Percentiles rank a stretch among this genome's conserved stretches.
phyloP scores from a whole-genome alignment of 2,329 filamentous ascomycete species.

The Dactylellina sp. region DNA sequence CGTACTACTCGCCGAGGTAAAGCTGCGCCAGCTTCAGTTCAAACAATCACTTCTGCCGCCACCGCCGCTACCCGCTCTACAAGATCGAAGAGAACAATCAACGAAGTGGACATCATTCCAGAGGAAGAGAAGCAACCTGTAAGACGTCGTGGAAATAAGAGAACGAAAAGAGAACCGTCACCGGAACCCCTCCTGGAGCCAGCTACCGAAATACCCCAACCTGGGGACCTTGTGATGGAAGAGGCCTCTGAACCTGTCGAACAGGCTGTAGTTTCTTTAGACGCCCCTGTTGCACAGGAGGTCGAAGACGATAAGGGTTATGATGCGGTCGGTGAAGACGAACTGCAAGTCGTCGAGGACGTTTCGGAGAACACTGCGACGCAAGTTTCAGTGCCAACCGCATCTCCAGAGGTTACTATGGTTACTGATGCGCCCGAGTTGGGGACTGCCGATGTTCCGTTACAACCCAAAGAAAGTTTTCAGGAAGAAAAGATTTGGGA shows the following conservation, averaged over 20 bases:
- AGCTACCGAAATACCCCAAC: background rate
- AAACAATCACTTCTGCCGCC: background rate
- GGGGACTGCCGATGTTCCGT: too few relatives aligned
- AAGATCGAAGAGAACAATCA: background rate
- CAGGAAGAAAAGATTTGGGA: too few relatives aligned
- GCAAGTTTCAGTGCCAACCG: too few relatives aligned
- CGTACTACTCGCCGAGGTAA: constrained; percentile 1
- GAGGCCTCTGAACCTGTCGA: background rate
- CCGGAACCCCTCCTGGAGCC: background rate
- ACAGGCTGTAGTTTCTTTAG: background rate
- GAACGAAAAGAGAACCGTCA: background rate
- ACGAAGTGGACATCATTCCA: background rate
- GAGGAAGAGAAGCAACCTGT: background rate
- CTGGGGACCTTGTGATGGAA: background rate
- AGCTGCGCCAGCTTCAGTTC: background rate
- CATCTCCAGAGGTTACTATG: too few relatives aligned
- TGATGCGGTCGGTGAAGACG: background rate
- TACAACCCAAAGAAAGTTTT: too few relatives aligned
- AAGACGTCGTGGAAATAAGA: background rate
- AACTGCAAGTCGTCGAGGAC: background rate
- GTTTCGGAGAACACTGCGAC: background rate
- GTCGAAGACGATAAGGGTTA: background rate
- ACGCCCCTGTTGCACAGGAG: background rate
- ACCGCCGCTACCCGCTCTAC: background rate
- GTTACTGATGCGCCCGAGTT: too few relatives aligned